These are phyloP conservation scores for Plenodomus tracheiphilus DNA, from an alignment of 2,329 filamentous ascomycete genomes.

Conservation along the genomic window DNA sequence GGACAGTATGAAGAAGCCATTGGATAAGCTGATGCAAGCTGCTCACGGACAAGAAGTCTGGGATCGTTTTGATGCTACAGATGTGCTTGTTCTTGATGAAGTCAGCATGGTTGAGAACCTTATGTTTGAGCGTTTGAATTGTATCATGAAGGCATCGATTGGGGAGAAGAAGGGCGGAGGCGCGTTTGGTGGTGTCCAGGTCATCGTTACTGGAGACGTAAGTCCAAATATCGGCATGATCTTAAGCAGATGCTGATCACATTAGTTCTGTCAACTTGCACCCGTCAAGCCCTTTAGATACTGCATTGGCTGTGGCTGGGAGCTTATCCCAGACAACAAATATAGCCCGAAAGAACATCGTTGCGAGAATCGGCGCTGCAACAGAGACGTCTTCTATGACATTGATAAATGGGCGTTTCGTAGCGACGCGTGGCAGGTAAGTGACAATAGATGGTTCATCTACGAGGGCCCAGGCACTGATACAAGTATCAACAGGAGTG, in stretches of 20 bases:
- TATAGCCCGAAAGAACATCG: conserved; percentile 10
- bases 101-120: conserved; percentile 66
- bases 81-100: conserved; percentile 67
- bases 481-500: conserved; percentile 43
- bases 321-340: conserved; percentile 20
- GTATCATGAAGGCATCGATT: conserved; percentile 50
- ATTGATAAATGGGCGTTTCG: conserved; percentile 65
- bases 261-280: conserved; percentile 49
- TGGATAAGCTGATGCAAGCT: conserved; percentile 40
- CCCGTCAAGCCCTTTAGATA: conserved; percentile 61
- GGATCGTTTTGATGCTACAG: conserved; percentile 48
- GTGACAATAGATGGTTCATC: neutral
- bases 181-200: conserved; percentile 55
- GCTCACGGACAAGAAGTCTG: conserved; percentile 42
- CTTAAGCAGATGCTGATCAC: neutral
- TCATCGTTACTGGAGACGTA: conserved; percentile 60
- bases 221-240: conserved; percentile 29
- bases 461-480: neutral
- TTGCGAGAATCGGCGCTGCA: conserved; percentile 22
- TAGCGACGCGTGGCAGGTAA: conserved; percentile 56
- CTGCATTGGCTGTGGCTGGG: conserved; percentile 55
- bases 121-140: conserved; percentile 55
- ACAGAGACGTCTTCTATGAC: conserved; percentile 48
- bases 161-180: conserved; percentile 6
- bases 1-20: conserved; percentile 48